phyloP scores from a whole-genome alignment of 768 basidiomycete species.

The Calocybe gangraenosa region DNA sequence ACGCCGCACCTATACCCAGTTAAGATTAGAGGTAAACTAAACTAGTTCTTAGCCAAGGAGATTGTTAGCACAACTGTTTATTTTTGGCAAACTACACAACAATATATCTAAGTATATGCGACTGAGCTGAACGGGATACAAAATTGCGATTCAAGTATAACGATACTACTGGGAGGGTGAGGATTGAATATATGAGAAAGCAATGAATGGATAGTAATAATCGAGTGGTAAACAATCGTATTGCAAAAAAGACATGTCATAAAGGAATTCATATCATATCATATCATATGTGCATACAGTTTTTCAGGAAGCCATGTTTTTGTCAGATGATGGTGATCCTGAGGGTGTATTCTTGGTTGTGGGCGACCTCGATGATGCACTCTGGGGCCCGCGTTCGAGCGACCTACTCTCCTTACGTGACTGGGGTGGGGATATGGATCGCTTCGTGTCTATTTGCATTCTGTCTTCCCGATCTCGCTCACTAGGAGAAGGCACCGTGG shows the following conservation, averaged over 20 bases:
- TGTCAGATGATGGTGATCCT: conserved; percentile 45
- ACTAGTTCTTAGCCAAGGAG: no score
- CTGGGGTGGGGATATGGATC: conserved; percentile 43
- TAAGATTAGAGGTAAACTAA: no score
- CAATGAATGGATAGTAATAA: no score
- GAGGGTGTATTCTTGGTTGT: conserved; percentile 44
- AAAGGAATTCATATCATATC: conserved; percentile 3
- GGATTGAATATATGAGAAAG: no score
- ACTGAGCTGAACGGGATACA: no score
- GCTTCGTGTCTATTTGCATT: conserved; percentile 51
- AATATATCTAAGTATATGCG: no score
- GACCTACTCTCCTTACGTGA: conserved; percentile 32
- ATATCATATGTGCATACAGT: neutral
- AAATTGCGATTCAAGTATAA: no score
- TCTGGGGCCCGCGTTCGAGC: conserved; percentile 48
- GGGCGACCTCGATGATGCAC: conserved; percentile 43
- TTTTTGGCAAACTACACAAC: no score
- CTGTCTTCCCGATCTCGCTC: conserved; percentile 46
- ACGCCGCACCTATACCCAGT: no score
- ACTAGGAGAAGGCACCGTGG: conserved; percentile 52
- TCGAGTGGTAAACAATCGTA: no score
- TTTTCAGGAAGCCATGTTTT: conserved; percentile 26
- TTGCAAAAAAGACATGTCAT: conserved; percentile 1
- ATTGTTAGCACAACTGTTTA: no score
- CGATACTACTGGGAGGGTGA: no score